Base-by-base conservation (phyloP, 306 rosid genomes). In the Prunus kanzakura region DNA sequence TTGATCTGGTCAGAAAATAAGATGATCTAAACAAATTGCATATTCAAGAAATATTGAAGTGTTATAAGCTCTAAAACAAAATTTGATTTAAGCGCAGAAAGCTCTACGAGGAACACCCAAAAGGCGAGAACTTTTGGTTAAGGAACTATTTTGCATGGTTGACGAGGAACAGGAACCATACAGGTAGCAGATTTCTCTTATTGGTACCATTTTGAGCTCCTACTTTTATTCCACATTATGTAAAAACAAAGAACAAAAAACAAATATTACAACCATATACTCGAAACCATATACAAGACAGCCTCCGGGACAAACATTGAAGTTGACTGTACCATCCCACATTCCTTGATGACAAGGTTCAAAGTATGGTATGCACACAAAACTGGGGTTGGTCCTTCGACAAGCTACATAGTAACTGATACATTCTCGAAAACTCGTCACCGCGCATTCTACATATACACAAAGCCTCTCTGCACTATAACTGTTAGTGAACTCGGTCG, bases 241-340 rank as follows among this genome's bases (percentile, higher is more conserved):
- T 22, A 74, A 61, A 63, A 38, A 18, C 63, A 7, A 35, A 19
- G 12, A 61, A 27, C 35, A 10, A 15, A 79, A 11, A 70, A 52
- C 61, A 75, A 52, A 35, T 27, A 65, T 43, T 43, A 51, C 76
- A 46, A 71, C 56, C 30, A 41, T 60, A 13, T 57, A 79, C 49
- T 73, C 72, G 22, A 8, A 79, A 15, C 71, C 65, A 85, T 85
- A 78, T 88, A 89, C 93, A 72, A 77, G 75, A 76, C 61, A 68
- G 90, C 90, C 88, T 83, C 87, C 74, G 65, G 64, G 41, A 74
- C 84, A 51, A 76, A 82, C 85, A 83, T 79, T 58, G 13, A 57
- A 74, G 80, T 72, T 47, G 73, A 82, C 80, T 67, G 65, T 62
- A 76, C 52, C 73, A 55, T 76, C 80, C 88, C 63, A 47, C 76